A percentile compares a stretch with the other conserved stretches of the same genome.
Evolutionary conservation across 306 rosid species (phyloP).

Genomic region (Elaeagnus macrophylla): DNA sequence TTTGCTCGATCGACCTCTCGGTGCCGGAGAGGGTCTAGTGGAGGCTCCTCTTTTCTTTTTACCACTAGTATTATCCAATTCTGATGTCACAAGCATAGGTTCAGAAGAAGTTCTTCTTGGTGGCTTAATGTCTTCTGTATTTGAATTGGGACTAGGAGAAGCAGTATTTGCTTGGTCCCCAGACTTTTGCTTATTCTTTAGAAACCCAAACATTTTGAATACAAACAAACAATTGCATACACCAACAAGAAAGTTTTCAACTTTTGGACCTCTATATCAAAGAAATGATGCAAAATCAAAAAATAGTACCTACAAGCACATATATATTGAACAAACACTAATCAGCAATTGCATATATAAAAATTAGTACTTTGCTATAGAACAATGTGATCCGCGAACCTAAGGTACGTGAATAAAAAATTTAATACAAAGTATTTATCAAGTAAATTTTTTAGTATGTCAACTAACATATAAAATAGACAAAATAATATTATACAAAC

Average conservation of each 20-base stretch:
- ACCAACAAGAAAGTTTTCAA: neutral
- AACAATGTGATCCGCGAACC: too few species aligned
- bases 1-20: conserved; percentile 30
- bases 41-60: conserved; percentile 39
- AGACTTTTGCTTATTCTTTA: conserved; percentile 42
- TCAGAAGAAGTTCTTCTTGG: conserved; percentile 66
- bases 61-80: conserved; percentile 32
- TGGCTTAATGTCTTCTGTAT: conserved; percentile 23
- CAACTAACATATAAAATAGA: too few species aligned
- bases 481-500: too few species aligned
- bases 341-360: too few species aligned
- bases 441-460: too few species aligned
- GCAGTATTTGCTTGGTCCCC: conserved; percentile 28
- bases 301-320: conserved; percentile 1
- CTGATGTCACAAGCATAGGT: conserved; percentile 34
- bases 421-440: too few species aligned
- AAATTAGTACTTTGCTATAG: too few species aligned
- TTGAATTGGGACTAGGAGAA: conserved; percentile 25
- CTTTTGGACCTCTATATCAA: neutral
- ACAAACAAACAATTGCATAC: neutral
- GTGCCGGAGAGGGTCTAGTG: conserved; percentile 19
- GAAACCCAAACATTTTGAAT: conserved; percentile 35
- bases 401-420: too few species aligned
- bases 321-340: neutral
- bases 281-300: neutral